Conservation (phyloP, 1,139 yeast genomes). For the Pichia sp. region DNA sequence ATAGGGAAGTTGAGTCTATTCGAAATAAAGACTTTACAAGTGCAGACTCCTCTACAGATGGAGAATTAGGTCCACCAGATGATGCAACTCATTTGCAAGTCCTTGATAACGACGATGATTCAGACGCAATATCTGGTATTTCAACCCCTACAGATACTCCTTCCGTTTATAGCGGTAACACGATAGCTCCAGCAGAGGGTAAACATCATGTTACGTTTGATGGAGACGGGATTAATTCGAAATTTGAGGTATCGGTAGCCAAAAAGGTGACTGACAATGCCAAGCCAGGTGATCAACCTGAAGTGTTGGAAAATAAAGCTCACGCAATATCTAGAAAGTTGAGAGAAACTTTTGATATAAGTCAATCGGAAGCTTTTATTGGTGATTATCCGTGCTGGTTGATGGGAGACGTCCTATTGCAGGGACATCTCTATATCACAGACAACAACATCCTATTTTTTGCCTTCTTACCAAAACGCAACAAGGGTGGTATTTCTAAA, state of each 20-base stretch:
- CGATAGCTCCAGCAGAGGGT: background rate
- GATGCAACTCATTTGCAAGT: conserved; percentile 5
- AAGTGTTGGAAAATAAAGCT: conserved; percentile 29
- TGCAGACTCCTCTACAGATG: background rate
- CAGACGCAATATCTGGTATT: conserved; percentile 1
- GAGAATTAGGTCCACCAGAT: conserved; percentile 6
- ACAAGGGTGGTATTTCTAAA: conserved; percentile 48
- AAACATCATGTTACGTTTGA: background rate
- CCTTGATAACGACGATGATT: conserved; percentile 5
- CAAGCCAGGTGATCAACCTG: background rate
- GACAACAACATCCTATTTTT: conserved; percentile 61
- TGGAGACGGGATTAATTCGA: conserved; percentile 6
- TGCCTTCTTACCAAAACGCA: conserved; percentile 71
- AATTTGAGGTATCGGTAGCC: conserved; percentile 37
- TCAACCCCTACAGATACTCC: background rate
- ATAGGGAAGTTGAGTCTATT: conserved; percentile 18
- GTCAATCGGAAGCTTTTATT: conserved; percentile 47
- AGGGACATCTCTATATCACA: conserved; percentile 81
- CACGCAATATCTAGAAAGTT: conserved; percentile 34
- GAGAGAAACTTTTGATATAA: conserved; percentile 36
- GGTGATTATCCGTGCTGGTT: conserved; percentile 75
- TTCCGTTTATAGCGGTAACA: background rate
- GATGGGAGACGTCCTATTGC: conserved; percentile 73
- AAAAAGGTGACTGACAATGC: conserved; percentile 4
- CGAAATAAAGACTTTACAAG: background rate